Conservation (phyloP, 495 filamentous ascomycete genomes). For the Physcia stellaris region DNA sequence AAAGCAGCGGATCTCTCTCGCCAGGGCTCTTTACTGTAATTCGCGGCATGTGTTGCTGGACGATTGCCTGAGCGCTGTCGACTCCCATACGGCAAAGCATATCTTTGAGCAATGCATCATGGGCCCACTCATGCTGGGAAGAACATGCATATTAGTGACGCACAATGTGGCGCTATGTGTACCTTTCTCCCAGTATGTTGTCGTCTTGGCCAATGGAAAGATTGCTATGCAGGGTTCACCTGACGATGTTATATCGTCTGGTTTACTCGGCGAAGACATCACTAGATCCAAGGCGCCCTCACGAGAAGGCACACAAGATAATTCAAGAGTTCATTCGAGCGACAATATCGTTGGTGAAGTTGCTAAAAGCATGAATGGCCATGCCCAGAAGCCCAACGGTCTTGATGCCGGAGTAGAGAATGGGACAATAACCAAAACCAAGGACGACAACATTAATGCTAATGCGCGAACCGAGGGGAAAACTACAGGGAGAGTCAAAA, state of each 20-base stretch:
- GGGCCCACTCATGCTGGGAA: slow-evolving; percentile 73
- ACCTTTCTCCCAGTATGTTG: slow-evolving; percentile 62
- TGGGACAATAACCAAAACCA: slow-evolving; percentile 14
- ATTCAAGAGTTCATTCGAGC: slow-evolving; percentile 63
- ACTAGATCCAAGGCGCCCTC: slow-evolving; percentile 59
- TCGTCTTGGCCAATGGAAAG: slow-evolving; percentile 78
- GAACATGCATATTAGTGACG: slow-evolving; percentile 94
- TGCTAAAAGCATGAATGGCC: slow-evolving; percentile 15
- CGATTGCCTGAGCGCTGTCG: slow-evolving; percentile 95
- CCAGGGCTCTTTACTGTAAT: slow-evolving; percentile 84
- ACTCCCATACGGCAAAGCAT: slow-evolving; percentile 97
- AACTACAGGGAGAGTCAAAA: slow-evolving; percentile 72
- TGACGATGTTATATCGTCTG: slow-evolving; percentile 64
- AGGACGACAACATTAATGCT: slow-evolving; percentile 27
- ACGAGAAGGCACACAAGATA: slow-evolving; percentile 45
- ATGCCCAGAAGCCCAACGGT: slow-evolving; percentile 19
- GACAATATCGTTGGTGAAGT: slow-evolving; percentile 28
- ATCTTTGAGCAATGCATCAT: slow-evolving; percentile 89
- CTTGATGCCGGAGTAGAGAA: slow-evolving; percentile 23
- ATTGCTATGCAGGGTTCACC: slow-evolving; percentile 63
- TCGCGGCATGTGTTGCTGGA: slow-evolving; percentile 84
- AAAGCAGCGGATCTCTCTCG: slow-evolving; percentile 94
- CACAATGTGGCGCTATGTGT: slow-evolving; percentile 83
- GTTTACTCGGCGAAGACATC: slow-evolving; percentile 73
- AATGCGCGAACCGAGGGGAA: slow-evolving; percentile 55